Evolutionary conservation across 495 filamentous ascomycete genomes (phyloP), one percentile per base, ranked within the genome.

Genomic region (Aspergillus nanangensis): DNA sequence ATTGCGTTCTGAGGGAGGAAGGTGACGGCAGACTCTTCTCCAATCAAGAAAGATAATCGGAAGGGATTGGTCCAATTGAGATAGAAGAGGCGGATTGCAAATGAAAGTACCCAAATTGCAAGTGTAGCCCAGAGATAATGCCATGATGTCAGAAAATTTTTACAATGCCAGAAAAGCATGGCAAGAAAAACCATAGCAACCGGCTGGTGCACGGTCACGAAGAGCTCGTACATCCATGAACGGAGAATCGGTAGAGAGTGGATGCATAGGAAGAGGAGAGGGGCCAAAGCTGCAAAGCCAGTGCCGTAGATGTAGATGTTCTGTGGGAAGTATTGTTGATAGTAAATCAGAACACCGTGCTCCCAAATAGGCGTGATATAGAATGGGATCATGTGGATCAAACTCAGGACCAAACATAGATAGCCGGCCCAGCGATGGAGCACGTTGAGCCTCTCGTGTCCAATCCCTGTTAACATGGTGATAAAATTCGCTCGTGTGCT

Each of bases 341-440:
- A 92, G 20, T 84, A 75, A 9, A 60, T 52, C 59, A 86, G 68
- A 20, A 84, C 88, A 4, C 78, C 83, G 33, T 87, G 74, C 51
- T 93, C 84, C 81, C 84, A 90, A 11, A 93, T 79, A 13, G 90
- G 88, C 38, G 88, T 87, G 45, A 96, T 65, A 52, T 96, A 95
- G 65, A 93, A 97, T 0, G 92, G 92, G 27, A 93, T 67, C 25
- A 83, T 87, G 60, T 97, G 92, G 18, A 95, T 70, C 31, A 96
- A 61, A 45, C 83, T 80, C 27, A 96, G 72, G 56, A 95, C 87
- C 2, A 95, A 74, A 62, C 85, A 91, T 11, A 96, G 68, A 56
- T 93, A 95, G n/a, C 83, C 87, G 19, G 82, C 77, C 93, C 93
- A 97, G 50, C 92, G 83, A 69, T 97, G 92, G 45, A 97, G 75